phyloP scores from a whole-genome alignment of 75 land plant genomes.

The Pinus tabuliformis region DNA sequence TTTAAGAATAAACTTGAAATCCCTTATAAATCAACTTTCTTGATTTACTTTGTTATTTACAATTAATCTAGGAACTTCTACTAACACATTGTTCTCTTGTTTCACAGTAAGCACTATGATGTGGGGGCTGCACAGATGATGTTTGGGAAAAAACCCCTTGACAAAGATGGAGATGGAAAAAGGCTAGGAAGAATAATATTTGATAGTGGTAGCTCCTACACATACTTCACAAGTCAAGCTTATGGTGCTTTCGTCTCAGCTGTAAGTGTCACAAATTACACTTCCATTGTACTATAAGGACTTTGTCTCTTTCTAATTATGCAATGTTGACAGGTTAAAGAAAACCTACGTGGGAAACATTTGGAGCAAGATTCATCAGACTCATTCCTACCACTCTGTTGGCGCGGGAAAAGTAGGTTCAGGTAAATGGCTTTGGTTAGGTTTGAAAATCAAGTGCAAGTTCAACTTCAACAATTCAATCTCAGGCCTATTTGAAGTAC shows the following conservation, averaged over 20 bases:
- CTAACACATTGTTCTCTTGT: not conserved
- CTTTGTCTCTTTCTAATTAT: not conserved
- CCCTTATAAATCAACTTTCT: not conserved
- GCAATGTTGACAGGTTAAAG: conserved; percentile 38
- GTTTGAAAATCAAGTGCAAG: too few relatives aligned
- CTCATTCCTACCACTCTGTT: conserved; percentile 64
- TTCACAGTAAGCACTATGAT: conserved; percentile 57
- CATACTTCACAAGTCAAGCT: conserved; percentile 50
- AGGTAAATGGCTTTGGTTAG: conserved; percentile 11
- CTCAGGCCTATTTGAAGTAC: too few relatives aligned
- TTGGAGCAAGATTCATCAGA: conserved; percentile 50
- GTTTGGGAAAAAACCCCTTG: conserved; percentile 27
- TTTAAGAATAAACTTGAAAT: not conserved
- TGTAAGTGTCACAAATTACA: conserved; percentile 30
- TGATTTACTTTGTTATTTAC: not conserved
- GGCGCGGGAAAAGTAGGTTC: conserved; percentile 59
- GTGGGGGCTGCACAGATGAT: conserved; percentile 39
- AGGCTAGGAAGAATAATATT: conserved; percentile 37
- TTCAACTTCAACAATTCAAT: too few relatives aligned
- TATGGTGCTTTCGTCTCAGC: conserved; percentile 44
- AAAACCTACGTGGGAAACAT: conserved; percentile 27
- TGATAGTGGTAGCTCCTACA: conserved; percentile 90
- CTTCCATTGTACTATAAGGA: not conserved
- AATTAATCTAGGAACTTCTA: not conserved
- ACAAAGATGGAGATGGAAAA: conserved; percentile 15